These are phyloP conservation scores for Ciborinia camelliae DNA, from an alignment of 2,329 filamentous ascomycete species.

Conservation along the genomic window DNA sequence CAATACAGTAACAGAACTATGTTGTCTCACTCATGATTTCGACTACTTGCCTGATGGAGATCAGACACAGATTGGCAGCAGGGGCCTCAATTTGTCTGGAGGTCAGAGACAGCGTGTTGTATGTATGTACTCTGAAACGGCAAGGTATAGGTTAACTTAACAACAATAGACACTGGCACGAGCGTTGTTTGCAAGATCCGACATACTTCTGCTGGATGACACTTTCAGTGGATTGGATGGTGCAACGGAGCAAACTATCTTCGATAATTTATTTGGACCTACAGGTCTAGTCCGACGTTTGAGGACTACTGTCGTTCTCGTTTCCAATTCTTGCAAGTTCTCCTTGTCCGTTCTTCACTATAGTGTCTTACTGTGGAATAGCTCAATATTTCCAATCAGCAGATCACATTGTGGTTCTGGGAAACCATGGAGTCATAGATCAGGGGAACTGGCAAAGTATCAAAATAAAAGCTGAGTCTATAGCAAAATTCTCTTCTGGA, in stretches of 20 bases:
- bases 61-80: slow-evolving; percentile 42
- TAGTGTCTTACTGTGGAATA: slow-evolving; percentile 24
- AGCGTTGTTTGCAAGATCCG: slow-evolving; percentile 43
- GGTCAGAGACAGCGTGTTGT: slow-evolving; percentile 45
- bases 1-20: slow-evolving; percentile 32
- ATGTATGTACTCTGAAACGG: slow-evolving; percentile 28
- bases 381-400: slow-evolving; percentile 40
- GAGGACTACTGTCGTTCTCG: slow-evolving; percentile 44
- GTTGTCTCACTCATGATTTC: slow-evolving; percentile 33
- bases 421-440: not conserved
- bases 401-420: slow-evolving; percentile 43
- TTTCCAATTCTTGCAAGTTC: slow-evolving; percentile 41
- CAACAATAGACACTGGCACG: slow-evolving; percentile 42
- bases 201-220: slow-evolving; percentile 47
- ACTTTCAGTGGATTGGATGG: slow-evolving; percentile 46
- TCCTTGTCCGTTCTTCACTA: slow-evolving; percentile 19
- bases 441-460: not conserved
- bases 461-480: not conserved
- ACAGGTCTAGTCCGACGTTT: slow-evolving; percentile 43
- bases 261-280: slow-evolving; percentile 42
- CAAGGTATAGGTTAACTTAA: not conserved
- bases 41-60: slow-evolving; percentile 38
- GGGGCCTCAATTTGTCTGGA: slow-evolving; percentile 44
- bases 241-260: slow-evolving; percentile 44
- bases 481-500: not conserved